Evolutionary conservation across 2,329 filamentous ascomycete genomes (phyloP), one percentile per base, ranked within the genome.

Genomic region (Verruconis gallopava): DNA sequence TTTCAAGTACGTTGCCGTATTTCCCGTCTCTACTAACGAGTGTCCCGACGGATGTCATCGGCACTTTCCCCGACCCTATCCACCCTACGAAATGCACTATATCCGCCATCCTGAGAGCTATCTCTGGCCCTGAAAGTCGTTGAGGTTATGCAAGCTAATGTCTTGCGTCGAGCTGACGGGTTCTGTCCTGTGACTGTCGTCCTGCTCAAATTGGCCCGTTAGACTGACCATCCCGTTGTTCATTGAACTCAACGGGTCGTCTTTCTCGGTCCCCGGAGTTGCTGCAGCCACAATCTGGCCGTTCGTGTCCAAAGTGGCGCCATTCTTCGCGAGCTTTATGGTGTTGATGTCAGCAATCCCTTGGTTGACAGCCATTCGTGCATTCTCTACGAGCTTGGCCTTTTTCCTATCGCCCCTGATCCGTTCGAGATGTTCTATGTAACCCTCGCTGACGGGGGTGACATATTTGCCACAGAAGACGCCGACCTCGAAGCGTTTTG

Each of bases 401-500:
- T 81, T 81, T 48, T 72, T 68, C 47, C 74, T 79, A 58, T 84
- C 78, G 37, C 80, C 81, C 41, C 84, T 71, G 14, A 86, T 62
- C 45, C 71, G 66, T 60, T 84, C 79, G 4, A 93, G 68, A 53
- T 85, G 83, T 49, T 84, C 76, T 51, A 95, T 91, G 63, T 95
- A 95, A 28, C 73, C 78, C 4, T 78, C 72, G 1, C 80, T 74
- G 2, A 95, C 81, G 0, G 77, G 76, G 0, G 89, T 95, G 47
- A 84, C 71, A 60, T 95, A 95, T 48, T 78, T 76, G 36, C 89
- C 89, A 55, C 79, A 85, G 65, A 96, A 95, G 5, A 95, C 88
- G 42, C 89, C 88, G 2, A 93, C 78, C 57, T 96, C 89, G 50
- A 95, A 95, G 43, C 79, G 68, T 48, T 73, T 66, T 5, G 68